Base-by-base conservation (phyloP, 139 green algal species). In the Asterochloris erici region DNA sequence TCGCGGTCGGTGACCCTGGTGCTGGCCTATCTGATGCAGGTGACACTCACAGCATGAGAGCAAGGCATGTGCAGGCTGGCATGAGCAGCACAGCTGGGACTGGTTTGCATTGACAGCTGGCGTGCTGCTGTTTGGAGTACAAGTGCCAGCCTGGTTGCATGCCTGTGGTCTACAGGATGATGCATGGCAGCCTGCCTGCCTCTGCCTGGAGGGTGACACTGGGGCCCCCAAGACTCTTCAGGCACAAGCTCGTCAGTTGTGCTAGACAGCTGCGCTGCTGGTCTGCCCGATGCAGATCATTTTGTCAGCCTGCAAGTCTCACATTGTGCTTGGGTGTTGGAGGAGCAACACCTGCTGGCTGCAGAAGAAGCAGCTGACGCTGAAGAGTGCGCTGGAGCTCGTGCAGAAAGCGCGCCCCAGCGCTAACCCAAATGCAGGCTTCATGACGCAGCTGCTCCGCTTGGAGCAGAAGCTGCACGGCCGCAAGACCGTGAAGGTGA, bases 401-500 rank as follows among this genome's bases (percentile, higher is more conserved):
- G 64, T 95, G 60, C 77, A 77, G 16, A 63, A 64, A 47, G 47
- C 64, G 23, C 87, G 92, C 0, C 93, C 93, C 12, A 74, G 88
- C 68, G 93, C 91, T 21, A 85, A 70, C 26, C 95, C 94, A 71
- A 98, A 98, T 84, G 86, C 92, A 14, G 93, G 94, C 68, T 98
- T 97, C 82, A 90, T 95, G 85, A 77, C 83, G 23, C 73, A 81
- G 63, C 90, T 98, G 71, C 71, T 91, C 62, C 75, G 69, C 69
- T 86, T 95, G 76, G 94, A 97, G 75, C 73, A 88, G 79, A 54
- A 83, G 63, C 82, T 98, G 70, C 85, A 90, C 74, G 89, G 91
- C 54, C 79, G 38, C 79, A 85, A 87, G 85, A 94, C 88, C 14
- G 85, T 95, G 24, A 85, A 88, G 76, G 87, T 90, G 82, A 14